Evolutionary conservation across 2,329 filamentous ascomycete genomes (phyloP), one percentile per base, ranked within the genome.

Genomic region (Clonostachys sp.): DNA sequence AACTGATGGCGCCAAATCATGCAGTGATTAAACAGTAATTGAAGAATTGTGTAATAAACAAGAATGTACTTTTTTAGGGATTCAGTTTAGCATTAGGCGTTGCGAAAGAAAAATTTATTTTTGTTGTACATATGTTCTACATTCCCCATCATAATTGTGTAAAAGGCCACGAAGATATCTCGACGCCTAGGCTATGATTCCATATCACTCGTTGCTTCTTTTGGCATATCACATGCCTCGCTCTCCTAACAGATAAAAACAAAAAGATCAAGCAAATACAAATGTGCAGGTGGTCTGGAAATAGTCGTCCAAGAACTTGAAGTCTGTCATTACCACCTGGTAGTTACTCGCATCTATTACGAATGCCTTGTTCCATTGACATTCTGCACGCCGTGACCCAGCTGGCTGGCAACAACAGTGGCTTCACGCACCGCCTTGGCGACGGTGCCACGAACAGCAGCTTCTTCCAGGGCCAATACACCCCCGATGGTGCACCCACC

Each of bases 401-500:
- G 66, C 64, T 86, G 78, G 54, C 81, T 81, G 14, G 86, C 86
- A 42, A 89, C 81, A 42, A 82, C 77, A 5, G 85, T 84, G 12
- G 86, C 83, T 63, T 90, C 85, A 46, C 85, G 74, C 13, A 91
- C 79, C 4, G 87, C 86, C 56, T 80, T 78, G 2, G 84, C 75
- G 16, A 91, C 75, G 0, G 77, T 78, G 5, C 84, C 85, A 55
- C 87, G 77, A 8, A 89, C 80, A 9, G 76, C 71, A 10, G 84
- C 85, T 58, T 92, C 87, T 64, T 92, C 88, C 7, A 92, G 68
- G 6, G 86, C 83, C 56, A 89, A 62, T 45, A 91, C 64, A 1
- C 87, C 89, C 3, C 81, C 83, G 51, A 91, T 89, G 6, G 86
- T 91, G 65, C 86, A 91, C 2, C 88, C 88, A 6, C 86, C 87